phyloP scores from a whole-genome alignment of 179 eudicot genomes.

The Silene noctiflora region DNA sequence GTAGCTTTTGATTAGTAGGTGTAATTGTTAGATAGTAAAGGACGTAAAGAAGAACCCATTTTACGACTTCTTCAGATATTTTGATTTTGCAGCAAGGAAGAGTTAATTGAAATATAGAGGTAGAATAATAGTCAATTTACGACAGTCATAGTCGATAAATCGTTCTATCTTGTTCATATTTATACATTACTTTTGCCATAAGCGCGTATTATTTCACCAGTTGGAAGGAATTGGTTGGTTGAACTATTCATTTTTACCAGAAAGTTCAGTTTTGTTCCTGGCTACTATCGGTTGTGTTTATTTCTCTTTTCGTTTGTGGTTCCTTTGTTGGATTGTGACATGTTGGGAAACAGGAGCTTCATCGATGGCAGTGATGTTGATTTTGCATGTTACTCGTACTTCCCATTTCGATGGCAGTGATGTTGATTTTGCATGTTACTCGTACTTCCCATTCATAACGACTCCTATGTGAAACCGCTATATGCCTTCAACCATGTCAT shows the following conservation, averaged over 20 bases:
- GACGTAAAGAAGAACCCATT: conserved; percentile 20
- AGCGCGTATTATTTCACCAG: conserved; percentile 23
- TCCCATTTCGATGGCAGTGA: background rate
- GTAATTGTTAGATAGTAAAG: conserved; percentile 27
- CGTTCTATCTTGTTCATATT: conserved; percentile 41
- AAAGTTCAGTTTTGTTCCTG: conserved; percentile 13
- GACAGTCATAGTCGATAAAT: conserved; percentile 24
- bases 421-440: background rate
- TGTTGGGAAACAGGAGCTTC: background rate
- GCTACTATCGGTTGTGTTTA: background rate
- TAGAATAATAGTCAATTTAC: conserved; percentile 33
- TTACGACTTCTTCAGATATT: conserved; percentile 37
- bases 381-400: background rate
- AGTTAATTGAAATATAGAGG: conserved; percentile 23
- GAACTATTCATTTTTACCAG: conserved; percentile 10
- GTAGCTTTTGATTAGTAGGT: conserved; percentile 27
- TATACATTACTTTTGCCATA: conserved; percentile 37
- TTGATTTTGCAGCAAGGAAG: conserved; percentile 37
- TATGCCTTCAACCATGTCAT: background rate
- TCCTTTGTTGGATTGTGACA: too few relatives aligned
- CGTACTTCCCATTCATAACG: too few relatives aligned
- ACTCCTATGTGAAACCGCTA: background rate
- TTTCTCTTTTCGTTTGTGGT: too few relatives aligned
- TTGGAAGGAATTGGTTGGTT: conserved; percentile 19
- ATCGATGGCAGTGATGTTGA: background rate